phyloP scores from a whole-genome alignment of 2,329 filamentous ascomycete species.

The Colletotrichum truncatum region DNA sequence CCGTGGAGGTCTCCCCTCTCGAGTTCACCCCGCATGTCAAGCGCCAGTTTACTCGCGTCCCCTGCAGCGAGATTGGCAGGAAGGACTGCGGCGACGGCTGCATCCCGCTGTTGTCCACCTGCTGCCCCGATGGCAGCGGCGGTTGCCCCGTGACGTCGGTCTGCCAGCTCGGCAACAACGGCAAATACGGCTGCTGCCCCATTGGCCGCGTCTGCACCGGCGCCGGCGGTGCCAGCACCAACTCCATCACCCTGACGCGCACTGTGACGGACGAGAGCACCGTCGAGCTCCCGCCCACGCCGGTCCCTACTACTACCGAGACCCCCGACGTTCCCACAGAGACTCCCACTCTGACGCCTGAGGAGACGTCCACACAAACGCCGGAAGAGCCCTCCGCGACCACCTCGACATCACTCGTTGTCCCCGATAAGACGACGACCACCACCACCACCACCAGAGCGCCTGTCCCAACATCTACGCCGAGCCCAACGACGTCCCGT shows the following conservation, averaged over 20 bases:
- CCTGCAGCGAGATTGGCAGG: conserved; percentile 35
- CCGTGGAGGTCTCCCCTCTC: no score
- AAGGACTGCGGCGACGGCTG: conserved; percentile 41
- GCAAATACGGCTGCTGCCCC: conserved; percentile 41
- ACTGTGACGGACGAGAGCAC: neutral
- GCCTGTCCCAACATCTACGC: no score
- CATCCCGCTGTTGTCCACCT: conserved; percentile 38
- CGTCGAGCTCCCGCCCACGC: no score
- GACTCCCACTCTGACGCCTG: no score
- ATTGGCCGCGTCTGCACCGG: conserved; percentile 38
- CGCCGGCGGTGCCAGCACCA: conserved; percentile 35
- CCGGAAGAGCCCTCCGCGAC: neutral
- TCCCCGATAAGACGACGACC: neutral
- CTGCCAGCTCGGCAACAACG: conserved; percentile 38
- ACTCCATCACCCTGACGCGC: neutral
- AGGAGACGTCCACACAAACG: no score
- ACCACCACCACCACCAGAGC: no score
- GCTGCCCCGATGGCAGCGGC: conserved; percentile 39
- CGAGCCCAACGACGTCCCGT: neutral
- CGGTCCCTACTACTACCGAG: no score
- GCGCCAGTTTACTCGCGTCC: no score
- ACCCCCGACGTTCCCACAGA: no score
- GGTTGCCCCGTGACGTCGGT: conserved; percentile 36
- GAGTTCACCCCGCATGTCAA: conserved; percentile 28
- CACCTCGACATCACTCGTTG: neutral